Conservation (phyloP, 2,329 filamentous ascomycete species). For the Epichloe hybrida region DNA sequence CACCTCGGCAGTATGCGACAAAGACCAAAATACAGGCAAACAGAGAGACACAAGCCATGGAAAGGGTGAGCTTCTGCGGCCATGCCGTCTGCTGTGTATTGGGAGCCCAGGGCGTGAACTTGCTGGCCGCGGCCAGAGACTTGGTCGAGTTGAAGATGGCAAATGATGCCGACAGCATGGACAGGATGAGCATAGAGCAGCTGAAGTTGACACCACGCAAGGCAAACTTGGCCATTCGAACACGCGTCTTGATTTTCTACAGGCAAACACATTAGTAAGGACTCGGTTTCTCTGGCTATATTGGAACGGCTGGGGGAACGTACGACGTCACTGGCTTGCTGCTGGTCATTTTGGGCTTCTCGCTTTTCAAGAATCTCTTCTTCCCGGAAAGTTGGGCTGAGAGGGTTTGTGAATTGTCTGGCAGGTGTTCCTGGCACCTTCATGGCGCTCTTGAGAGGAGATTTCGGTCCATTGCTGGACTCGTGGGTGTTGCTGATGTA, state of each 20-base stretch:
- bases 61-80: slow-evolving; percentile 77
- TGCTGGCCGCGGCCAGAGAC: slow-evolving; percentile 58
- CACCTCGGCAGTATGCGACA: slow-evolving; percentile 74
- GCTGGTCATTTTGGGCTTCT: slow-evolving; percentile 67
- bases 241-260: slow-evolving; percentile 83
- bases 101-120: slow-evolving; percentile 70
- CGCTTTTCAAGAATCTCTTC: slow-evolving; percentile 78
- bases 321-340: slow-evolving; percentile 81
- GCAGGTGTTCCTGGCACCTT: slow-evolving; percentile 74
- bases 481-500: slow-evolving; percentile 58
- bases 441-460: slow-evolving; percentile 80
- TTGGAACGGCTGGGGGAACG: slow-evolving; percentile 23
- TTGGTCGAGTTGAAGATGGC: slow-evolving; percentile 86
- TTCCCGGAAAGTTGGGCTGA: slow-evolving; percentile 85
- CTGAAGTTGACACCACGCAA: slow-evolving; percentile 95
- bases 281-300: not conserved
- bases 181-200: slow-evolving; percentile 86
- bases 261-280: slow-evolving; percentile 10
- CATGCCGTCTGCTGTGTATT: slow-evolving; percentile 55
- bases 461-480: slow-evolving; percentile 52
- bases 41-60: slow-evolving; percentile 69
- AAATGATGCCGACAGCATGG: slow-evolving; percentile 81
- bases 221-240: slow-evolving; percentile 86
- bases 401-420: slow-evolving; percentile 56
- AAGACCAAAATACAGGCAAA: slow-evolving; percentile 68